Percentiles rank a stretch among this genome's conserved stretches.
These are phyloP conservation scores for Obba rivulosa DNA, from an alignment of 768 basidiomycete species.

Conservation along the genomic window DNA sequence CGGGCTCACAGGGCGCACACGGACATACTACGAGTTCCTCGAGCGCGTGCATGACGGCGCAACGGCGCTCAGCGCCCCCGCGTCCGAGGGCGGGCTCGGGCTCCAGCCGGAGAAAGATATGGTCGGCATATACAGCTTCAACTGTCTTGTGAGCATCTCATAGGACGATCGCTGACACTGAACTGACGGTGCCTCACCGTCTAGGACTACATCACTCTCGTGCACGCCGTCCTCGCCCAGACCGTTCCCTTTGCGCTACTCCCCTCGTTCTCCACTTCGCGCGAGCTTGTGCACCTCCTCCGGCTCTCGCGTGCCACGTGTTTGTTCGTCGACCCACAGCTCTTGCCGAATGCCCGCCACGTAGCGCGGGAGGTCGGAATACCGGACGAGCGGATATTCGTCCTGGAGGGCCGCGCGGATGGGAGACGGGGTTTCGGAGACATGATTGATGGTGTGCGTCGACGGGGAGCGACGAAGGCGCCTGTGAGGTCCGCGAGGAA, in stretches of 20 bases:
- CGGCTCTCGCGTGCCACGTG: slow-evolving; percentile 43
- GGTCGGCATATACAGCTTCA: slow-evolving; percentile 66
- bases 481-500: slow-evolving; percentile 39
- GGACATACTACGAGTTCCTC: slow-evolving; percentile 44
- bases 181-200: background rate
- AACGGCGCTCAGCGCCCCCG: slow-evolving; percentile 42
- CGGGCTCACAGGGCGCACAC: slow-evolving; percentile 40
- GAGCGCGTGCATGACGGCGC: slow-evolving; percentile 48
- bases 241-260: slow-evolving; percentile 50
- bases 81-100: slow-evolving; percentile 50
- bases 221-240: slow-evolving; percentile 43
- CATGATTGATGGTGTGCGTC: slow-evolving; percentile 36
- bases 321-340: slow-evolving; percentile 46
- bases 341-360: slow-evolving; percentile 37
- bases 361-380: slow-evolving; percentile 31
- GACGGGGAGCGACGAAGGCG: slow-evolving; percentile 33
- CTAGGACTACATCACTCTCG: slow-evolving; percentile 51
- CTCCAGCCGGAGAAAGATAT: slow-evolving; percentile 48
- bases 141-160: slow-evolving; percentile 48
- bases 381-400: slow-evolving; percentile 38
- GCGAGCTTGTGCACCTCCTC: slow-evolving; percentile 49
- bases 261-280: slow-evolving; percentile 49
- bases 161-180: background rate
- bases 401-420: slow-evolving; percentile 38
- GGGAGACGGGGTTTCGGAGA: slow-evolving; percentile 41